A percentile compares a stretch with the other conserved stretches of the same genome.
Conservation (phyloP, 352 stramenopile genomes). For the Phytopythium montanum region DNA sequence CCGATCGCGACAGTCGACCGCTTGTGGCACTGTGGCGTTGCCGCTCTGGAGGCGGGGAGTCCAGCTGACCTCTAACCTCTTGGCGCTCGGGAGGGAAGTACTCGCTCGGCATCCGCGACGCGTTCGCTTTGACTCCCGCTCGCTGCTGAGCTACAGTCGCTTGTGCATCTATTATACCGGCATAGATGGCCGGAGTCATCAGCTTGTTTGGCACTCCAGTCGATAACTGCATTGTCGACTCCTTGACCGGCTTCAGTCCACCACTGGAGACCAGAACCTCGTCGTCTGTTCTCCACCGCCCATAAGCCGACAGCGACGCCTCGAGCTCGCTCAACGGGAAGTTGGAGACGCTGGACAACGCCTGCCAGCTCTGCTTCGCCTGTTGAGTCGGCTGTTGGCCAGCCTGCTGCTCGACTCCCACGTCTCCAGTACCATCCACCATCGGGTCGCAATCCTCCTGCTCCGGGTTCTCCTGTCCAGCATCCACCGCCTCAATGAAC, state of each 20-base stretch:
- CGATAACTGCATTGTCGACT: neutral
- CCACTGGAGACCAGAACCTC: neutral
- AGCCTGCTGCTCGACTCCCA: conserved; percentile 7
- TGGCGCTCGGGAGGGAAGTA: neutral
- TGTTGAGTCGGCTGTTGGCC: neutral
- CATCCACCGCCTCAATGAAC: conserved; percentile 45
- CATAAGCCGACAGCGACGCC: conserved; percentile 17
- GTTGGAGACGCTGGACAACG: conserved; percentile 9
- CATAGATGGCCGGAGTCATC: neutral
- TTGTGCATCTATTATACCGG: neutral
- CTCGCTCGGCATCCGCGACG: neutral
- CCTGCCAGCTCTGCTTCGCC: conserved; percentile 3
- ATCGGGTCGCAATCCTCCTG: conserved; percentile 16
- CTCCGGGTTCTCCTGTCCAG: conserved; percentile 27
- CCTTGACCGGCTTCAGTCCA: neutral
- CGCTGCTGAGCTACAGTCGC: too few relatives aligned
- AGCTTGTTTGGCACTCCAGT: neutral
- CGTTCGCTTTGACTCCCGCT: neutral
- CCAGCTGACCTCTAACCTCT: neutral
- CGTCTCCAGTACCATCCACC: conserved; percentile 10
- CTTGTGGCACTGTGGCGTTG: conserved; percentile 1
- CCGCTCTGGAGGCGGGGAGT: conserved; percentile 8
- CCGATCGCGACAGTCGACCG: neutral
- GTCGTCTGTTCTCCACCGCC: conserved; percentile 8
- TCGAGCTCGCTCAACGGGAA: conserved; percentile 24